Evolutionary conservation across 2,329 filamentous ascomycete genomes (phyloP), one percentile per base, ranked within the genome.

Genomic region (Beauveria medogensis): DNA sequence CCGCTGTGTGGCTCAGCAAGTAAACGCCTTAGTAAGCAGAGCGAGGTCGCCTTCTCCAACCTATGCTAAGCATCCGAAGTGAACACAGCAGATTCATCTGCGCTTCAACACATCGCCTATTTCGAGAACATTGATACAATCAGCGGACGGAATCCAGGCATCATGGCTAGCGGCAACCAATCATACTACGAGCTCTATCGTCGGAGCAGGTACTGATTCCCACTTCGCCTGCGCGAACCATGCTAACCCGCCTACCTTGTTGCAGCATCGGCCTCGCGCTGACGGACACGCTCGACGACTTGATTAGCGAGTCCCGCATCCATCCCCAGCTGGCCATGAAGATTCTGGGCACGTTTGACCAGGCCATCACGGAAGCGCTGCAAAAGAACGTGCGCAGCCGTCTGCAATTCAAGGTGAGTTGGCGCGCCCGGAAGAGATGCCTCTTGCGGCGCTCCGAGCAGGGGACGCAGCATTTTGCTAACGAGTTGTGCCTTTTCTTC

Each of bases 291-390:
- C 92, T 99, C 70, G 94, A 99, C 77, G 91, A 96, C 71, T 82
- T 99, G 67, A 97, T 99, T 76, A 93, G 90, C 72, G 89, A 93
- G 67, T 88, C 92, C 70, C 90, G 91, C 67, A 97, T 99, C 77
- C 93, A 97, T 77, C 94, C 94, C 30, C 94, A 99, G 79, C 85
- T 99, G 50, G 94, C 94, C 55, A 97, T 99, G 91, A 96, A 96
- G 82, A 95, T 99, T 65, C 84, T 99, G 64, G 86, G 87, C 67
- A 95, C 96, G 77, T 99, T 97, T 74, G 94, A 99, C 76, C 89
- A 92, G 69, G 88, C 90, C 50, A 92, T 99, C 60, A 90, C 94
- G 18, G 92, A 97, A 70, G 90, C 93, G 22, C 80, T 99, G 43
- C 89, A 91, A 63, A 92, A 96, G 60, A 94, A 91, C 72, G 94